phyloP scores from a whole-genome alignment of 1,139 yeast species.

The Geotrichum reessii region DNA sequence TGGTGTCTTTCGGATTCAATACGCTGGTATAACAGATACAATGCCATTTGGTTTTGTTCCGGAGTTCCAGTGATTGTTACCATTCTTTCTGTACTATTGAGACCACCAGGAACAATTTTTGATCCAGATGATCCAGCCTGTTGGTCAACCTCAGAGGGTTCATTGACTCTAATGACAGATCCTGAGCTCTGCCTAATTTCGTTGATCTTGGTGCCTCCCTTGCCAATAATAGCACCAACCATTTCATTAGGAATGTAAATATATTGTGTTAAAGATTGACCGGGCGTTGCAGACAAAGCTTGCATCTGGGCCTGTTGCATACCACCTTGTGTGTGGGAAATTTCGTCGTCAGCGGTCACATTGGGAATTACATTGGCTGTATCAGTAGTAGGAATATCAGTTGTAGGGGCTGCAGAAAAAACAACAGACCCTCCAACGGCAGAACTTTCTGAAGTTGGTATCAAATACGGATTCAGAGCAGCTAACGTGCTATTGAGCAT shows the following conservation, averaged over 20 bases:
- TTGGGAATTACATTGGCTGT: slow-evolving; percentile 5
- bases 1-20: slow-evolving; percentile 28
- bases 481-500: slow-evolving; percentile 24
- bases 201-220: slow-evolving; percentile 71
- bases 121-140: slow-evolving; percentile 3
- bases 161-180: slow-evolving; percentile 48
- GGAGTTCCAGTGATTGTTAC: slow-evolving; percentile 67
- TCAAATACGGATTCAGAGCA: slow-evolving; percentile 23
- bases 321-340: slow-evolving; percentile 18
- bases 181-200: slow-evolving; percentile 73
- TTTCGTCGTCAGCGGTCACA: slow-evolving; percentile 4
- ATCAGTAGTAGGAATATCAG: slow-evolving; percentile 12
- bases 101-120: slow-evolving; percentile 12
- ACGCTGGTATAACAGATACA: slow-evolving; percentile 27
- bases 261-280: slow-evolving; percentile 29
- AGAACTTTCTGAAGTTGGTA: slow-evolving; percentile 16
- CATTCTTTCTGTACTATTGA: slow-evolving; percentile 48
- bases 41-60: slow-evolving; percentile 45
- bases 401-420: neutral
- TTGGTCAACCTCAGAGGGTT: slow-evolving; percentile 17
- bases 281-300: slow-evolving; percentile 27
- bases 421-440: neutral
- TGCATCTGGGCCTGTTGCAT: slow-evolving; percentile 24
- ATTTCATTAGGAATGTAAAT: slow-evolving; percentile 64
- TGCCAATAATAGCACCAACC: slow-evolving; percentile 83